Evolutionary conservation across 345 rosid species (phyloP).

Genomic region (Eucalyptus polyanthemos): DNA sequence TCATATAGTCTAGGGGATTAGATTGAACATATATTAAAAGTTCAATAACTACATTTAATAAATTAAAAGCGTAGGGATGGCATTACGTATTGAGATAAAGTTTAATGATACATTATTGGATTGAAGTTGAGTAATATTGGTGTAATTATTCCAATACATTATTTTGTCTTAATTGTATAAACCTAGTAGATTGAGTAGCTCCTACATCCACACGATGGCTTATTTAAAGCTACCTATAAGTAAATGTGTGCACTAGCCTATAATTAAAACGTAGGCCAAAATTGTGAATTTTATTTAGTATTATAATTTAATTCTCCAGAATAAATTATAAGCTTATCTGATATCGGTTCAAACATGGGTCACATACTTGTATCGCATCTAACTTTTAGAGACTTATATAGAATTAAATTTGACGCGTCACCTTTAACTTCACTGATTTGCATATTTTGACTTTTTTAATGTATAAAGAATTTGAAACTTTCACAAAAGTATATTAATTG

Average conservation of each 20-base stretch:
- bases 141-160: background rate
- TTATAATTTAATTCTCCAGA: background rate
- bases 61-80: no score
- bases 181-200: background rate
- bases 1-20: background rate
- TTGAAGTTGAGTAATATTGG: no score
- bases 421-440: no score
- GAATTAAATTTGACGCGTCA: no score
- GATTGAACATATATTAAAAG: background rate
- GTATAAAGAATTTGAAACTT: background rate
- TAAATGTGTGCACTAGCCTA: background rate
- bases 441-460: no score
- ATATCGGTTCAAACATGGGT: background rate
- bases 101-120: no score
- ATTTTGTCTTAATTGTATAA: no score
- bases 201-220: background rate
- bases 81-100: fast-evolving
- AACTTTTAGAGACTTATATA: background rate
- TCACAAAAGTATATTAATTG: no score
- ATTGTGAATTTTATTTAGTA: no score
- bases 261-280: background rate
- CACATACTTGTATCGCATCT: background rate
- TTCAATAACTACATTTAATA: no score
- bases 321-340: background rate
- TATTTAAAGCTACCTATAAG: background rate